Evolutionary conservation across 768 basidiomycete genomes (phyloP), one percentile per base, ranked within the genome.

Genomic region (Tulasnella sp.): DNA sequence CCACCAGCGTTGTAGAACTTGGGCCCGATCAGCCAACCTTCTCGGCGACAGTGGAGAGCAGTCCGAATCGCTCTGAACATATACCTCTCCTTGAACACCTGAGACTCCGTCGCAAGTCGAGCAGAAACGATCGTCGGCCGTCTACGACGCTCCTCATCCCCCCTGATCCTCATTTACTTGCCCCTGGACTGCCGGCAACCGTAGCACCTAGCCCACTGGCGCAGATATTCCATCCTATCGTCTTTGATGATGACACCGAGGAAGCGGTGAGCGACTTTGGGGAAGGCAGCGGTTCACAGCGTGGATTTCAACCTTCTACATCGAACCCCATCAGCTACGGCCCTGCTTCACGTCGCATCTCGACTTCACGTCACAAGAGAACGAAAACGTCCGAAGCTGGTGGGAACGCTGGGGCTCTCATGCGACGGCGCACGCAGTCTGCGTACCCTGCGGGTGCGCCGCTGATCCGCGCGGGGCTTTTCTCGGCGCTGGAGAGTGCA

Each of bases 221-320:
- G 1, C 84, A 86, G 65, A 72, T 86, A 12, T 89, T 78, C 65
- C 82, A 82, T 55, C 83, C 85, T 11, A 61, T 87, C 17, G 52
- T 80, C 5, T 69, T 84, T 14, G 36, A 49, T 25, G 48, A 32
- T 3, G 36, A 49, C 3, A 49, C 29, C 25, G 48, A 37, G 23
- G 46, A 58, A 9, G 48, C 31, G 31, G 42, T 42, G 3, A 27
- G 42, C 41, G 53, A 35, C 12, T 35, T 35, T 40, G 58, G 37
- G 39, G 35, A 21, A 23, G 19, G 21, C 27, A 49, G 23, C 5
- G 17, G 19, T 11, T 14, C 17, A 36, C 15, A 53, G 53, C n/a
- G 45, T 54, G 31, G 34, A 19, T 17, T 9, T 29, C 17, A n/a
- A 43, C 59, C 40, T 8, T 31, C 40, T 1, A 19, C 4, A 3